A percentile compares a stretch with the other conserved stretches of the same genome.
These are phyloP conservation scores for Euphorbia peplus DNA, from an alignment of 345 rosid species.

Conservation along the genomic window DNA sequence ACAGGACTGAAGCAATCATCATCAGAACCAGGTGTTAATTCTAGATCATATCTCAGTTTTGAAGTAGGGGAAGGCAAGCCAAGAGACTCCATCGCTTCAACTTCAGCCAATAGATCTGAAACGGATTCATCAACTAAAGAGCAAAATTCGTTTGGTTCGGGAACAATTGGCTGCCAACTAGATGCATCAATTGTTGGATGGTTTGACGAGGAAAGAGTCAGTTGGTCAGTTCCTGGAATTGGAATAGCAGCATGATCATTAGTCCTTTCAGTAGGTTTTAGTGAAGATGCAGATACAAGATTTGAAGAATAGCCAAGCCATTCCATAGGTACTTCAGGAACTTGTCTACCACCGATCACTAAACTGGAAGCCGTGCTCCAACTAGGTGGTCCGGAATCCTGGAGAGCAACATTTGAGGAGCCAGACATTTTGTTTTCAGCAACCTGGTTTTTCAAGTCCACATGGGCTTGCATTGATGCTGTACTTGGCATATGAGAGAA, in stretches of 20 bases:
- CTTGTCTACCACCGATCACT: constrained; percentile 49
- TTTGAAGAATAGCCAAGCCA: constrained; percentile 47
- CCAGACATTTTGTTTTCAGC: constrained; percentile 44
- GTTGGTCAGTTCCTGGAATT: constrained; percentile 54
- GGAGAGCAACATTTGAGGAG: constrained; percentile 45
- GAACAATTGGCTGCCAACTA: constrained; percentile 65
- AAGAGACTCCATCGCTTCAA: constrained; percentile 95
- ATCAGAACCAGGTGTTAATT: constrained; percentile 57
- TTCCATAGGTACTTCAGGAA: constrained; percentile 55
- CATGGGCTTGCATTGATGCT: constrained; percentile 42
- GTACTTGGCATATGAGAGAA: constrained; percentile 50
- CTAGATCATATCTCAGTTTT: constrained; percentile 40
- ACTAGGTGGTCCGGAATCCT: constrained; percentile 63
- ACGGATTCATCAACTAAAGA: constrained; percentile 82
- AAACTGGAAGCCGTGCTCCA: constrained; percentile 71
- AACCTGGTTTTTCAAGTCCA: constrained; percentile 43
- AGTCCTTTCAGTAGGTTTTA: constrained; percentile 43
- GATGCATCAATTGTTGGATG: constrained; percentile 43
- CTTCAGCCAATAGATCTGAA: constrained; percentile 98
- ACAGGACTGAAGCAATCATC: constrained; percentile 78
- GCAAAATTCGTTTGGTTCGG: constrained; percentile 59
- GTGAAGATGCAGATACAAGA: constrained; percentile 40
- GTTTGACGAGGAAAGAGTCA: constrained; percentile 36
- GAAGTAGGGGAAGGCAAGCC: constrained; percentile 79
- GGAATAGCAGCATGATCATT: constrained; percentile 58